Base-by-base conservation (phyloP, 2,329 filamentous ascomycete genomes). In the Alternaria triticimaculans region DNA sequence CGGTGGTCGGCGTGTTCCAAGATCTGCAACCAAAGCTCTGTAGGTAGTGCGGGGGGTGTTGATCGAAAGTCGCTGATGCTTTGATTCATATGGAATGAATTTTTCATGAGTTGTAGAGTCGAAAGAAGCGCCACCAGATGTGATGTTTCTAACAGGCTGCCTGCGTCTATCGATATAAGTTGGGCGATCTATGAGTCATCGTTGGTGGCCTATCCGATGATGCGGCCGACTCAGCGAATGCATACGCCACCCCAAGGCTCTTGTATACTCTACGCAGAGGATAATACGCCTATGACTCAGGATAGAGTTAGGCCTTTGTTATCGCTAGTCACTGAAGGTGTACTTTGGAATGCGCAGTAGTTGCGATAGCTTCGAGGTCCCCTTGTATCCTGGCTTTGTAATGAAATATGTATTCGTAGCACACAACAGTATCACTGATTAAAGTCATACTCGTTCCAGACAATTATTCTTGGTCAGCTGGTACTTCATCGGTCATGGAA, bases 1-100 rank as follows among this genome's bases (percentile, higher is more conserved):
- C 59, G 28, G 10, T 25, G 23, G 10, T 48, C 43, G 9, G 30
- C 46, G 23, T 41, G 18, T 44, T 68, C 68, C 6, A 73, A 48
- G 37, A 72, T 64, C 14, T 69, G 58, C 14, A 72, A 55, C 69
- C 67, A 73, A 50, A 72, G 43, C 45, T 74, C 72, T 4, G 56
- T 53, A 6, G 69, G 67, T 3, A 72, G 48, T 18, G 14, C 11
- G 10, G 45, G 55, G 21, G 44, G 14, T 21, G 43, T 25, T 28
- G 51, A 20, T 18, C 21, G 51, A 14, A 21, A 18, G 33, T 10
- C 15, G 37, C 11, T 20, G 23, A 44, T 25, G 21, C 20, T n/a
- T 41, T 55, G 21, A 14, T 37, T n/a, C 25, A 25, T 8, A 5
- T 14, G 21, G 8, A 48, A 5, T 25, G 45, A 25, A 7, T 5